Conservation (phyloP, 2,329 filamentous ascomycete genomes). For the Neurospora sp. region DNA sequence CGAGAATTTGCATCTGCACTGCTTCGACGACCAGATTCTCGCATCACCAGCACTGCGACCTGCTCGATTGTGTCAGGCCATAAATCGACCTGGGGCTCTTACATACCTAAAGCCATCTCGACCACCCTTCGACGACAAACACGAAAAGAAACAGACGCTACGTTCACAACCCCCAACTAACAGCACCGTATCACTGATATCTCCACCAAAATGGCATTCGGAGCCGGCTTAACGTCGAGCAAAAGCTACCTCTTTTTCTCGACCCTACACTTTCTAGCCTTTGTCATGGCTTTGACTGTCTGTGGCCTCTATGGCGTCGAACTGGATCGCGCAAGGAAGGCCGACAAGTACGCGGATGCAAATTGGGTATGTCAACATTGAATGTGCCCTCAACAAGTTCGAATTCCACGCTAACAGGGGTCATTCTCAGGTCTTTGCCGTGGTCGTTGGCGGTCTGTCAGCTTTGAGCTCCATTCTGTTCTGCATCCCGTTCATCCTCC, state of each 20-base stretch:
- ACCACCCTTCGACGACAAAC: not conserved
- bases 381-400: not conserved
- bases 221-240: constrained; percentile 27
- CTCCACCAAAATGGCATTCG: constrained; percentile 31
- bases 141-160: not conserved
- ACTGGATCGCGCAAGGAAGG: constrained; percentile 42
- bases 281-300: constrained; percentile 66
- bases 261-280: constrained; percentile 62
- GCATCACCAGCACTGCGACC: not conserved
- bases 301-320: constrained; percentile 70
- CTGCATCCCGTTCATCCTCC: constrained; percentile 50
- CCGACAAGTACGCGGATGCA: constrained; percentile 42
- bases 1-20: not conserved
- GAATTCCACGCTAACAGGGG: not conserved
- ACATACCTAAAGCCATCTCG: not conserved
- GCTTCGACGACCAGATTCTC: not conserved
- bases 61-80: not conserved
- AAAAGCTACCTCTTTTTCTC: constrained; percentile 44
- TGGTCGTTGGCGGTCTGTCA: constrained; percentile 56
- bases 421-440: constrained; percentile 52
- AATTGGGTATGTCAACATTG: constrained; percentile 55
- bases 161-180: not conserved
- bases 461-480: constrained; percentile 57
- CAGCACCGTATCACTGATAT: not conserved
- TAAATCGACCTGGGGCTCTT: not conserved